Conservation (phyloP, 73 alveolate species). For the Uronychia setigera region DNA sequence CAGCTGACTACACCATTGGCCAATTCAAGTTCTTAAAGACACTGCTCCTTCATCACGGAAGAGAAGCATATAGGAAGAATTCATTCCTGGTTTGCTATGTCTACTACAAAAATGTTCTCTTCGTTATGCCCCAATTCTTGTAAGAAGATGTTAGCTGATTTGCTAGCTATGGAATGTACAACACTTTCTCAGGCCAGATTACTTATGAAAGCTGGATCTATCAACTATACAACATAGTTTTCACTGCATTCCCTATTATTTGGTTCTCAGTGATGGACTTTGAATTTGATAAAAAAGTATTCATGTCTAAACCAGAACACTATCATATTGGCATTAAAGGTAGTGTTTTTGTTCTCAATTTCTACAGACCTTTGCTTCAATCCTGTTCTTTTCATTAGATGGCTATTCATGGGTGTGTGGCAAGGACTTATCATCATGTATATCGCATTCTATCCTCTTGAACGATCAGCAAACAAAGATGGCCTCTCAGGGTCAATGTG, state of each 20-base stretch:
- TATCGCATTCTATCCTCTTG: constrained; percentile 65
- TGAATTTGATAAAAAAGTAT: constrained; percentile 61
- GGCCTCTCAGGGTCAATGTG: constrained; percentile 74
- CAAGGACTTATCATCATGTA: constrained; percentile 70
- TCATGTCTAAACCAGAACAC: constrained; percentile 63
- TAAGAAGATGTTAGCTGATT: not conserved
- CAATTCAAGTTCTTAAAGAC: constrained; percentile 75
- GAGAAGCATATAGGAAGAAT: constrained; percentile 95
- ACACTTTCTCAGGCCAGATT: constrained; percentile 88
- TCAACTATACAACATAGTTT: constrained; percentile 88
- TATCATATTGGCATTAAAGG: constrained; percentile 68
- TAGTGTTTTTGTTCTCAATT: no score
- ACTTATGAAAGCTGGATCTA: constrained; percentile 91
- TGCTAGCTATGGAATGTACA: constrained; percentile 77
- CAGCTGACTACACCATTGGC: constrained; percentile 89
- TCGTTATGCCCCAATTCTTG: constrained; percentile 39
- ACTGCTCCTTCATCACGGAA: constrained; percentile 83
- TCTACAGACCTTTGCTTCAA: constrained; percentile 64
- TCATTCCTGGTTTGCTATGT: constrained; percentile 82
- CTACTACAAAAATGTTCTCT: constrained; percentile 91
- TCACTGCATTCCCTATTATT: constrained; percentile 86
- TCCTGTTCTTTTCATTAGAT: constrained; percentile 72
- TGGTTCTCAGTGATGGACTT: constrained; percentile 90
- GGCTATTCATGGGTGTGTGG: constrained; percentile 83
- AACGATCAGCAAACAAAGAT: constrained; percentile 9